Evolutionary conservation across 2,329 filamentous ascomycete species (phyloP).

Genomic region (Paecilomyces formosus): DNA sequence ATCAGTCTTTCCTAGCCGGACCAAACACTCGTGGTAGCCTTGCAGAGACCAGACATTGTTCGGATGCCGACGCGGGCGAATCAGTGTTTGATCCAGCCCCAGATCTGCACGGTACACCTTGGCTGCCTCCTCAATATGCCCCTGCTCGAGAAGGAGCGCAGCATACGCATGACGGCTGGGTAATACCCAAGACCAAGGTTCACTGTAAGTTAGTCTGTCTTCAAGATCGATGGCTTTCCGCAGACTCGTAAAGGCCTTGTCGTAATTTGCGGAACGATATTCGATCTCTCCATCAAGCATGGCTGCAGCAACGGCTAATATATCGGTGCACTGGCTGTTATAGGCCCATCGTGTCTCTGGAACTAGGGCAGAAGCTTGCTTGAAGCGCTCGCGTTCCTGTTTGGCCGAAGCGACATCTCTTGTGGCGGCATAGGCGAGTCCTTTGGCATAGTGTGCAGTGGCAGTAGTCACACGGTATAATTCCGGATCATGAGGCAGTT

Average conservation of each 20-base stretch:
- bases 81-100: constrained; percentile 48
- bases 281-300: constrained; percentile 59
- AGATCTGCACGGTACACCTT: constrained; percentile 51
- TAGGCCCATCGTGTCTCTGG: constrained; percentile 55
- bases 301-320: constrained; percentile 50
- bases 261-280: constrained; percentile 52
- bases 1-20: constrained; percentile 39
- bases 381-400: constrained; percentile 43
- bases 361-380: constrained; percentile 42
- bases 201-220: constrained; percentile 54
- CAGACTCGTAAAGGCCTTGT: constrained; percentile 50
- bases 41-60: constrained; percentile 67
- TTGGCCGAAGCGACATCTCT: constrained; percentile 38
- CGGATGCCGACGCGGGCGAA: constrained; percentile 55
- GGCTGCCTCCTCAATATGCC: constrained; percentile 43
- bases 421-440: constrained; percentile 54
- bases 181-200: constrained; percentile 68
- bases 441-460: constrained; percentile 58
- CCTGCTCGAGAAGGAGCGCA: constrained; percentile 56
- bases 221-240: constrained; percentile 50
- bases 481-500: constrained; percentile 27
- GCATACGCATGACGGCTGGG: constrained; percentile 58
- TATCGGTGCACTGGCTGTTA: constrained; percentile 55
- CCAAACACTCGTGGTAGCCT: constrained; percentile 60
- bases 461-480: constrained; percentile 63